phyloP scores from a whole-genome alignment of 108 stramenopile genomes.

The Parietichytrium sp. region DNA sequence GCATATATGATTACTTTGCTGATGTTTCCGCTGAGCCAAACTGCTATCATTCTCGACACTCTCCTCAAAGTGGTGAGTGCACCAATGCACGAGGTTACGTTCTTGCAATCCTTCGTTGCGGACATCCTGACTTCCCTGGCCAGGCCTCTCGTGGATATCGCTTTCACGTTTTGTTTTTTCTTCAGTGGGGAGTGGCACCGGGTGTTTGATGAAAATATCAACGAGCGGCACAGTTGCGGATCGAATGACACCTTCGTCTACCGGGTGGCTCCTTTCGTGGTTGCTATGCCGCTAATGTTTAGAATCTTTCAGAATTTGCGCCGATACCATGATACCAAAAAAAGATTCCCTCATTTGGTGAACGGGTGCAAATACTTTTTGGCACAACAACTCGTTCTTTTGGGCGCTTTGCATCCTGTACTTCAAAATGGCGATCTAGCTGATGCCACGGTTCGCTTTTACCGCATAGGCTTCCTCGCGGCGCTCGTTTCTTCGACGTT shows the following conservation, averaged over 20 bases:
- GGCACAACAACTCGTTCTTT: background rate
- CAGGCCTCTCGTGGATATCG: slow-evolving; percentile 21
- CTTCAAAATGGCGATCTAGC: too few species aligned
- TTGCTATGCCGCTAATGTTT: background rate
- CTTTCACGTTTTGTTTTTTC: slow-evolving; percentile 23
- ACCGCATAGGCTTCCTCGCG: background rate
- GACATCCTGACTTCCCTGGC: slow-evolving; percentile 20
- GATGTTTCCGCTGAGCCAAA: background rate
- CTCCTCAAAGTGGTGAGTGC: background rate
- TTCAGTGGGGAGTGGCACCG: slow-evolving; percentile 28
- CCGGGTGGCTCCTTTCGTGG: background rate
- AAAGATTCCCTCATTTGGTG: background rate
- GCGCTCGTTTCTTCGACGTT: slow-evolving; percentile 3
- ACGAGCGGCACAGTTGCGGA: background rate
- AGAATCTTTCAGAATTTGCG: slow-evolving; percentile 29
- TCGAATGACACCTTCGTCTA: background rate
- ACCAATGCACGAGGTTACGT: background rate
- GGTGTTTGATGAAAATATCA: background rate
- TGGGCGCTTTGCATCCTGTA: slow-evolving; percentile 10
- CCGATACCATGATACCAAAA: background rate
- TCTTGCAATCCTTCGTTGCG: background rate
- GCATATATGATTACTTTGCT: background rate
- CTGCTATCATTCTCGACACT: background rate
- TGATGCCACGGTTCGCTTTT: background rate
- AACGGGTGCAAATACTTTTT: background rate